A percentile compares a stretch with the other conserved stretches of the same genome.
Conservation (phyloP, 208 protist species). For the Strigomonas galati region DNA sequence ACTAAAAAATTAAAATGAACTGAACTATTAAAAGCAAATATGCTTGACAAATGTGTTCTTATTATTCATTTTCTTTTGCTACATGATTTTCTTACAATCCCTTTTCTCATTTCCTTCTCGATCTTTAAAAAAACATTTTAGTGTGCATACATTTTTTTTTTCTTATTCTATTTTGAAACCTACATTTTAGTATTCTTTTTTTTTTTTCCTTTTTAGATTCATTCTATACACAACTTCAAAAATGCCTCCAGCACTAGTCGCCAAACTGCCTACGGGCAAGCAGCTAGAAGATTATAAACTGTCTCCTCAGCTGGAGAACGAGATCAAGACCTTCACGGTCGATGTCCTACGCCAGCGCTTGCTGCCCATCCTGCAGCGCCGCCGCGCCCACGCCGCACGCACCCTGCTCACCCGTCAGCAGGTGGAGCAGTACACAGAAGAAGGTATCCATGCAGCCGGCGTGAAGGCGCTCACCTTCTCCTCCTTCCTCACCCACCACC, state of each 20-base stretch:
- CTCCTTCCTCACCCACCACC: slow-evolving; percentile 31
- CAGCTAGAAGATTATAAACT: slow-evolving; percentile 26
- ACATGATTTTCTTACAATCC: not conserved
- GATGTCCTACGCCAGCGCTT: slow-evolving; percentile 44
- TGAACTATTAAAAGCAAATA: not conserved
- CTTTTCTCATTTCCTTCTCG: not conserved
- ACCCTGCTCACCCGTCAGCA: slow-evolving; percentile 19
- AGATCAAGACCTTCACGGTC: slow-evolving; percentile 39
- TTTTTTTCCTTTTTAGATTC: not conserved
- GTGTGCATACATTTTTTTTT: not conserved
- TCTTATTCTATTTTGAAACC: not conserved
- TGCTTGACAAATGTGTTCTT: not conserved
- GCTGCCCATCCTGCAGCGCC: slow-evolving; percentile 30
- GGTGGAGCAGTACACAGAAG: slow-evolving; percentile 11
- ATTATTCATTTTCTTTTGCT: not conserved
- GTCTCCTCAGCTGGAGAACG: slow-evolving; percentile 27
- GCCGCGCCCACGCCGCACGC: slow-evolving; percentile 20
- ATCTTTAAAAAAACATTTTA: not conserved
- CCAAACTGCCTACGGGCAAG: slow-evolving; percentile 35
- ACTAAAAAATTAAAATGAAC: not conserved
- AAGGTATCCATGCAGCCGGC: slow-evolving; percentile 25
- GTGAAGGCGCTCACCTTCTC: slow-evolving; percentile 25
- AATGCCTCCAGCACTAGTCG: slow-evolving; percentile 10
- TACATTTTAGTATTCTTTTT: slow-evolving; percentile 4
- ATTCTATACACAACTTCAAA: too few species aligned